Evolutionary conservation across 495 filamentous ascomycete species (phyloP).

Genomic region (Rostrohypoxylon terebratum): DNA sequence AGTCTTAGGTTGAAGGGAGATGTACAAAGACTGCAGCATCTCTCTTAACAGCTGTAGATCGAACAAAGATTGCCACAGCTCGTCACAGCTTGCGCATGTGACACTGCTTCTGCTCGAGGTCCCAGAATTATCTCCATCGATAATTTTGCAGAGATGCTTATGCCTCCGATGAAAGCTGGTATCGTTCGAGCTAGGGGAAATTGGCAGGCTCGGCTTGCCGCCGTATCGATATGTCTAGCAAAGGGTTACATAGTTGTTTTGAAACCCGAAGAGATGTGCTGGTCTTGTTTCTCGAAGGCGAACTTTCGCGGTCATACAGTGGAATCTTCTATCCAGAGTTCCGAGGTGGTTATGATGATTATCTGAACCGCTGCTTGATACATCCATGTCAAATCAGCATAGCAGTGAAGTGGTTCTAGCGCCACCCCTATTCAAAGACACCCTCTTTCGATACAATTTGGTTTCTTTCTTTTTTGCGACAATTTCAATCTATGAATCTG

Average conservation of each 20-base stretch:
- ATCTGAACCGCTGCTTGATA: neutral
- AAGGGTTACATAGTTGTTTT: neutral
- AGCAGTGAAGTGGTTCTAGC: neutral
- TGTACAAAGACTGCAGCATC: too few species aligned
- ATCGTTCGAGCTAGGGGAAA: slow-evolving; percentile 5
- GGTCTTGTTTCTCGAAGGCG: slow-evolving; percentile 5
- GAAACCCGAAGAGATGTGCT: neutral
- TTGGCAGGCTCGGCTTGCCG: slow-evolving; percentile 13
- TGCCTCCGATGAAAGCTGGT: neutral
- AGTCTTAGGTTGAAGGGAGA: too few species aligned
- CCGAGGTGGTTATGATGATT: neutral
- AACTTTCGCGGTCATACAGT: neutral
- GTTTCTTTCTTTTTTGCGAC: neutral
- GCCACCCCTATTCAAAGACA: neutral
- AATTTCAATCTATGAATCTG: neutral
- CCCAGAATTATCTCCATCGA: slow-evolving; percentile 8
- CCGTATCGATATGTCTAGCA: neutral
- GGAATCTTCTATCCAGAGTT: neutral
- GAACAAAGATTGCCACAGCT: too few species aligned
- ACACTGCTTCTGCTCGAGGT: neutral
- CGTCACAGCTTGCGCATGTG: neutral
- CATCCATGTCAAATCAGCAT: neutral
- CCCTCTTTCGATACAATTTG: neutral
- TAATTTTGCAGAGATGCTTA: slow-evolving; percentile 11
- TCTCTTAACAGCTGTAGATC: too few species aligned